Percentiles rank a stretch among this genome's conserved stretches.
phyloP scores from a whole-genome alignment of 306 rosid species.

The Geum urbanum region DNA sequence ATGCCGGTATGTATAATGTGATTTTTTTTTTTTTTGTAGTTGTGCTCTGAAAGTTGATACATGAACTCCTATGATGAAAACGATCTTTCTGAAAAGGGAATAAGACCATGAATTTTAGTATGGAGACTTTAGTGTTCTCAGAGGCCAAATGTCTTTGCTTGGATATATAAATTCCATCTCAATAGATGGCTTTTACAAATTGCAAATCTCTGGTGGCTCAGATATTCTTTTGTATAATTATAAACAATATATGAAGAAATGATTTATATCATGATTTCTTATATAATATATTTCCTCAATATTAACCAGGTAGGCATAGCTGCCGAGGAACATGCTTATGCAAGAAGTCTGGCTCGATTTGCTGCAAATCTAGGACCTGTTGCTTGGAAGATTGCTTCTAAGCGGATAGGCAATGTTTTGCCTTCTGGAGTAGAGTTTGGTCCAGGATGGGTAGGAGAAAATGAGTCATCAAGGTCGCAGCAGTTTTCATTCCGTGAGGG shows the following conservation, averaged over 20 bases:
- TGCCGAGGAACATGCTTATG: constrained; percentile 59
- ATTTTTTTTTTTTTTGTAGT: background rate
- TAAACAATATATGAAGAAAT: background rate
- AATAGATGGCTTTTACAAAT: background rate
- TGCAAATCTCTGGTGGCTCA: background rate
- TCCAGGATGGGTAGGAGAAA: constrained; percentile 60
- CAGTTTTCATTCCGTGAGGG: constrained; percentile 29
- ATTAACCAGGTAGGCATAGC: constrained; percentile 64
- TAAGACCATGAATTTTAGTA: background rate
- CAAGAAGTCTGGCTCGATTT: constrained; percentile 78
- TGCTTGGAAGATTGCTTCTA: constrained; percentile 79
- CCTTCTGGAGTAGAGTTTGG: constrained; percentile 59
- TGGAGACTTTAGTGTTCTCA: background rate
- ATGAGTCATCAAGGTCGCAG: constrained; percentile 33
- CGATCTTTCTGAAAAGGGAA: background rate
- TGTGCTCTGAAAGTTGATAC: constrained; percentile 10
- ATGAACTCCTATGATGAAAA: background rate
- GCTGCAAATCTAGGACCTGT: constrained; percentile 79
- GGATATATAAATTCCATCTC: background rate
- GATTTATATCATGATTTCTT: background rate
- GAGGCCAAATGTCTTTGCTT: constrained; percentile 10
- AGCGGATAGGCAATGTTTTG: constrained; percentile 57
- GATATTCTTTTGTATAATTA: background rate
- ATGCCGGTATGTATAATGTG: constrained; percentile 45
- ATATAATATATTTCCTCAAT: constrained; percentile 2